phyloP scores from a whole-genome alignment of 2,329 filamentous ascomycete genomes.

The Colletotrichum plurivorum region DNA sequence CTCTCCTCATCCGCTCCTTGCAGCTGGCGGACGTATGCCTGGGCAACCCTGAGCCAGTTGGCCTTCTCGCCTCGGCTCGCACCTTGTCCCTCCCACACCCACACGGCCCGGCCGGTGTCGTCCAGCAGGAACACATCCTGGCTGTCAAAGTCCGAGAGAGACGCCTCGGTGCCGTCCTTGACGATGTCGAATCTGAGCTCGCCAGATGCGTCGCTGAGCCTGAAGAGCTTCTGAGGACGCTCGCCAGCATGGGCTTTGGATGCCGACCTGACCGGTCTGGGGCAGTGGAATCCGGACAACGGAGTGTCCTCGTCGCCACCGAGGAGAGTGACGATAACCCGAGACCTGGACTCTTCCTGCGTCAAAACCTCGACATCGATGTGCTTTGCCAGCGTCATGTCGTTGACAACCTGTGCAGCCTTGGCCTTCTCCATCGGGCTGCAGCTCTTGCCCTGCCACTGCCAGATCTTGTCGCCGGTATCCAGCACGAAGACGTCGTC shows the following conservation, averaged over 20 bases:
- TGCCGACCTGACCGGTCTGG: conserved; percentile 56
- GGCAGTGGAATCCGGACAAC: conserved; percentile 55
- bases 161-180: conserved; percentile 66
- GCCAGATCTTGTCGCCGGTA: conserved; percentile 74
- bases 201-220: conserved; percentile 74
- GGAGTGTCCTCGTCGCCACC: conserved; percentile 61
- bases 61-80: conserved; percentile 72
- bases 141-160: conserved; percentile 65
- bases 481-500: conserved; percentile 77
- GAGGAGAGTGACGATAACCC: conserved; percentile 69
- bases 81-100: conserved; percentile 75
- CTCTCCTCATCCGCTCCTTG: conserved; percentile 48
- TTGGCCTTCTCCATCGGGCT: conserved; percentile 79
- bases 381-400: conserved; percentile 75
- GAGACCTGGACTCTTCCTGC: conserved; percentile 70
- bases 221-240: conserved; percentile 64
- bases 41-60: conserved; percentile 72
- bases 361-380: conserved; percentile 76
- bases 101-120: conserved; percentile 69
- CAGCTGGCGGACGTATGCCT: conserved; percentile 66
- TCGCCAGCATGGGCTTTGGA: conserved; percentile 41
- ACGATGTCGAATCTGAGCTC: conserved; percentile 69
- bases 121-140: conserved; percentile 75
- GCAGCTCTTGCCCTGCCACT: conserved; percentile 77
- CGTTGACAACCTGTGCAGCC: conserved; percentile 76